These are phyloP conservation scores for Sonneratia alba DNA, from an alignment of 345 rosid species.

Conservation along the genomic window DNA sequence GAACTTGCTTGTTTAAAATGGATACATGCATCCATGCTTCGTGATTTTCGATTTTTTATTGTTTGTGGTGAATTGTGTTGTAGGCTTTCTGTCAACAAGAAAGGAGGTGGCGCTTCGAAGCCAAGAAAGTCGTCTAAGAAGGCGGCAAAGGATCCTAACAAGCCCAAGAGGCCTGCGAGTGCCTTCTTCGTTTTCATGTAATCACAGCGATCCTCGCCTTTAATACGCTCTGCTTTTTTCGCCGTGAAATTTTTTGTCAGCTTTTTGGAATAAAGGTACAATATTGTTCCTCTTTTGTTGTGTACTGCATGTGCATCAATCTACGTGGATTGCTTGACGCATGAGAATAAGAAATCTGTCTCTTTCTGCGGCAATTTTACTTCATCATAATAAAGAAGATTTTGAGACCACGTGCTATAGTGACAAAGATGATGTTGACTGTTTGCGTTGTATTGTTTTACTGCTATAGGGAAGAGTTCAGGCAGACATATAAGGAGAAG, in stretches of 20 bases:
- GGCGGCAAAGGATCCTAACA: slow-evolving; percentile 44
- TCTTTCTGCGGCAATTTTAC: background rate
- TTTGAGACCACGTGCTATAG: background rate
- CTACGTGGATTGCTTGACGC: background rate
- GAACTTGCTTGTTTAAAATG: background rate
- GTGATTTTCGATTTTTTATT: background rate
- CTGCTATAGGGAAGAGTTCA: slow-evolving; percentile 80
- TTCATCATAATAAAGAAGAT: background rate
- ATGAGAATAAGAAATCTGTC: background rate
- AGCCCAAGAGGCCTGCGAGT: slow-evolving; percentile 47
- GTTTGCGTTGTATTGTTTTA: background rate
- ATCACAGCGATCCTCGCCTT: slow-evolving; percentile 12
- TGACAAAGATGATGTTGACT: background rate
- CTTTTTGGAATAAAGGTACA: background rate
- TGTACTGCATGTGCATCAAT: background rate
- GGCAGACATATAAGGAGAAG: slow-evolving; percentile 73
- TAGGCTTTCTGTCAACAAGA: slow-evolving; percentile 88
- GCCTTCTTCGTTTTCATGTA: slow-evolving; percentile 78
- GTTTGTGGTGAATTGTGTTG: background rate
- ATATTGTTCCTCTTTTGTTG: background rate
- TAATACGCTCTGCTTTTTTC: slow-evolving; percentile 6
- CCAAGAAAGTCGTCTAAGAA: slow-evolving; percentile 17
- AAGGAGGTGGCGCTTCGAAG: slow-evolving; percentile 29
- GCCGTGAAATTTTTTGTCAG: background rate
- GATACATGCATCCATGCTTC: background rate